Evolutionary conservation across 2,329 filamentous ascomycete species (phyloP).

Genomic region (Penicillium aurantiogriseum): DNA sequence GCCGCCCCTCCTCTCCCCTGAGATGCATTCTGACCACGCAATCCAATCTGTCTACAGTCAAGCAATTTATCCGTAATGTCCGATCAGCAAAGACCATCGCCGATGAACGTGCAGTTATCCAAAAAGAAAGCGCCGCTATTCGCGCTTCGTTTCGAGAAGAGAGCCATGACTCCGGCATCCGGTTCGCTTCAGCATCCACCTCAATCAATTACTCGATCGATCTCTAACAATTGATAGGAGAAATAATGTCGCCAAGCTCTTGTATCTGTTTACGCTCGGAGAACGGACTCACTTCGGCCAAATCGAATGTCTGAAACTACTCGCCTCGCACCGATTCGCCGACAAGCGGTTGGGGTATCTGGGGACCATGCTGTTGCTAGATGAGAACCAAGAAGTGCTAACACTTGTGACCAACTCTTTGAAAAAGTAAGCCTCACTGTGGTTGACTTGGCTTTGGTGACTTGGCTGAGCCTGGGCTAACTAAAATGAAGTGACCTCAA

Average conservation of each 20-base stretch:
- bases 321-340: conserved; percentile 94
- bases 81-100: conserved; percentile 98
- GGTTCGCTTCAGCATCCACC: conserved; percentile 56
- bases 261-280: conserved; percentile 96
- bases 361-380: conserved; percentile 90
- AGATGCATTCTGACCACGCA: conserved; percentile 17
- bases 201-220: neutral
- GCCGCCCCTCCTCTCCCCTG: conserved; percentile 30
- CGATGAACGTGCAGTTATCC: conserved; percentile 95
- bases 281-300: conserved; percentile 98
- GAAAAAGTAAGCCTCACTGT: conserved; percentile 69
- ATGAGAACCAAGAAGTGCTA: conserved; percentile 97
- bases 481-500: conserved; percentile 71
- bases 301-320: conserved; percentile 97
- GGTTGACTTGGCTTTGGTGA: neutral
- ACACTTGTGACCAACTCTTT: conserved; percentile 96
- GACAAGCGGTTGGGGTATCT: conserved; percentile 96
- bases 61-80: conserved; percentile 99
- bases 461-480: conserved; percentile 33
- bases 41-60: conserved; percentile 60
- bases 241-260: conserved; percentile 97
- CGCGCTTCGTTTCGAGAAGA: conserved; percentile 97
- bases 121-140: conserved; percentile 98
- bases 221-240: conserved; percentile 58
- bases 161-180: conserved; percentile 83